A percentile compares a stretch with the other conserved stretches of the same genome.
These are phyloP conservation scores for Solanum chacoense DNA, from an alignment of 305 asterid species.

Conservation along the genomic window DNA sequence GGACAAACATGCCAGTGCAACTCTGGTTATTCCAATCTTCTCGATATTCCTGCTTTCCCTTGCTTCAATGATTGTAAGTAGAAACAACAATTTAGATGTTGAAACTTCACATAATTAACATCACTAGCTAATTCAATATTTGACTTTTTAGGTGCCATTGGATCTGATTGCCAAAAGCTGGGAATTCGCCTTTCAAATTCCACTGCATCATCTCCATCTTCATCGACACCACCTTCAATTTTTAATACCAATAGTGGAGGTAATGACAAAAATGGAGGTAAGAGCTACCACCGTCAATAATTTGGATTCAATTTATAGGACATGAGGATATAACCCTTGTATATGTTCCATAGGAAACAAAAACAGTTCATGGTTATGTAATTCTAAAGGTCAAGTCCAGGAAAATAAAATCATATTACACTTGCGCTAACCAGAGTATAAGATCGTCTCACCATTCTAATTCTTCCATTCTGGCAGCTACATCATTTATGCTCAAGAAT, in stretches of 20 bases:
- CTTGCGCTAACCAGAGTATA: neutral
- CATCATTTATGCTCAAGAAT: constrained; percentile 23
- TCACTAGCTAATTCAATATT: neutral
- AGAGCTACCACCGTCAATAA: neutral
- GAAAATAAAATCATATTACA: neutral
- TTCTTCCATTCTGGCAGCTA: constrained; percentile 23
- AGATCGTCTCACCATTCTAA: neutral
- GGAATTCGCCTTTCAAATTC: constrained; percentile 34
- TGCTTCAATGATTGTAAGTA: constrained; percentile 59
- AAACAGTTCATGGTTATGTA: neutral
- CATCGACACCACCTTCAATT: constrained; percentile 5
- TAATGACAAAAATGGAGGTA: neutral
- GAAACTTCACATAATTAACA: neutral
- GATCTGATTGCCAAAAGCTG: constrained; percentile 46
- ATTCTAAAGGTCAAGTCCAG: neutral
- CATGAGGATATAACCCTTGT: neutral
- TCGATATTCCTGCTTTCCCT: constrained; percentile 43
- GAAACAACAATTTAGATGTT: neutral
- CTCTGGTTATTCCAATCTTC: constrained; percentile 41
- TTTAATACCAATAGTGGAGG: neutral
- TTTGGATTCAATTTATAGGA: neutral
- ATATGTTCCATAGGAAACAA: neutral
- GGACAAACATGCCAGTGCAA: constrained; percentile 51
- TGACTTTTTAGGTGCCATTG: constrained; percentile 43
- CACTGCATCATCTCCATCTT: constrained; percentile 23